phyloP scores from a whole-genome alignment of 805 yeast genomes.

The Monosporozyma servazzii region DNA sequence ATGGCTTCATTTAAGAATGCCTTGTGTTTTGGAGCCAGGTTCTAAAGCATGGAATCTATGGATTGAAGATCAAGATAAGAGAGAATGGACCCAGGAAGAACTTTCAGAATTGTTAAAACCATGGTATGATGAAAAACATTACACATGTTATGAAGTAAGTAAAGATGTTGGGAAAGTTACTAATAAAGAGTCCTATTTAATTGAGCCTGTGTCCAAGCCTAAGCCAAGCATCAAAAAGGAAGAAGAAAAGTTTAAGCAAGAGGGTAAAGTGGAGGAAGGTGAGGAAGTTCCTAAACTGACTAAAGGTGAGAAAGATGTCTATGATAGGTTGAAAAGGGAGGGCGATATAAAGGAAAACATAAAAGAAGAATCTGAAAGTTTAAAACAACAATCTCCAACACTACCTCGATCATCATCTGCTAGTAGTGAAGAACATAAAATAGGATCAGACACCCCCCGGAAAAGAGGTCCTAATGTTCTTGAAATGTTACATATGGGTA shows the following conservation, averaged over 20 bases:
- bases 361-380: neutral
- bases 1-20: constrained; percentile 76
- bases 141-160: constrained; percentile 49
- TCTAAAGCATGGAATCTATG: constrained; percentile 51
- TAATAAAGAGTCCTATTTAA: constrained; percentile 34
- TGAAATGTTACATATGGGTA: neutral
- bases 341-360: constrained; percentile 3
- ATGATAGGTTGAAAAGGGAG: constrained; percentile 3
- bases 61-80: constrained; percentile 37
- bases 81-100: constrained; percentile 33
- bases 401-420: neutral
- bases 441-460: neutral
- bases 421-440: constrained; percentile 1
- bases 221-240: constrained; percentile 4
- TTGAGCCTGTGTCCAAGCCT: constrained; percentile 18
- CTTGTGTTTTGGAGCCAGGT: constrained; percentile 55
- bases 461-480: neutral
- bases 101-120: constrained; percentile 36
- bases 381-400: neutral
- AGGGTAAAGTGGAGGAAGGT: neutral
- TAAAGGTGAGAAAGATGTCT: neutral
- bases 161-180: constrained; percentile 55
- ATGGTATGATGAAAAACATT: constrained; percentile 25
- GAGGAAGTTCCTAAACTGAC: neutral
- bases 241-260: neutral